Evolutionary conservation across 768 basidiomycete species (phyloP), one percentile per base, ranked within the genome.

Genomic region (Xanthoconium purpureum): DNA sequence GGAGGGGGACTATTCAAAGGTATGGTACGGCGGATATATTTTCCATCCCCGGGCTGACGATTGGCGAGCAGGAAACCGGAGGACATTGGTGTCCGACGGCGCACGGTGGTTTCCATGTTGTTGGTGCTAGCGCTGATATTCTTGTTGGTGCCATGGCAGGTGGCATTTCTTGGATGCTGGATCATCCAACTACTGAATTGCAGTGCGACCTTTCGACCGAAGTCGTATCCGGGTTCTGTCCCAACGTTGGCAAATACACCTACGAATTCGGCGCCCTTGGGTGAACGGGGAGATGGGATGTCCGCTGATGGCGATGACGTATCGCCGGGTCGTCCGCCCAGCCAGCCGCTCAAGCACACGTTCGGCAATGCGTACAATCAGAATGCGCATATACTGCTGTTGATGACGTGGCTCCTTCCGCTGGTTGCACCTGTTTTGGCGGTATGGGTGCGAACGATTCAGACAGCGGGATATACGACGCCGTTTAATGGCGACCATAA

Each of bases 391-490:
- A 32, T 91, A 1, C 70, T 94, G 12, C 73, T 94, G 50, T 74
- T 94, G 35, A 84, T 94, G 82, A 87, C 89, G 17, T 87, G 86
- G 81, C 75, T 94, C 3, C 73, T 96, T 0, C 94, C 94, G 1
- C 75, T 91, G 53, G 80, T 80, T 7, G 87, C 84, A 3, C 87
- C 91, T 0, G 86, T 88, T 7, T 75, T 98, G 28, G 87, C 83
- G 2, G 93, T 96, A 3, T 98, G 95, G 95, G 88, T 87, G 3
- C 83, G 93, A 48, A 95, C 94, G 38, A 74, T 96, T 12, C 78
- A 83, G 37, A 89, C 89, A 1, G 89, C 91, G 11, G 89, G 90
- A 1, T 80, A 84, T 57, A 86, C 82, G 9, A 85, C 86, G 6
- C 89, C 89, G 3, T 95, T 94, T 69, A 81, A 85, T 42, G 86